Base-by-base conservation (phyloP, 2,329 filamentous ascomycete genomes). In the Lachnellula suecica region DNA sequence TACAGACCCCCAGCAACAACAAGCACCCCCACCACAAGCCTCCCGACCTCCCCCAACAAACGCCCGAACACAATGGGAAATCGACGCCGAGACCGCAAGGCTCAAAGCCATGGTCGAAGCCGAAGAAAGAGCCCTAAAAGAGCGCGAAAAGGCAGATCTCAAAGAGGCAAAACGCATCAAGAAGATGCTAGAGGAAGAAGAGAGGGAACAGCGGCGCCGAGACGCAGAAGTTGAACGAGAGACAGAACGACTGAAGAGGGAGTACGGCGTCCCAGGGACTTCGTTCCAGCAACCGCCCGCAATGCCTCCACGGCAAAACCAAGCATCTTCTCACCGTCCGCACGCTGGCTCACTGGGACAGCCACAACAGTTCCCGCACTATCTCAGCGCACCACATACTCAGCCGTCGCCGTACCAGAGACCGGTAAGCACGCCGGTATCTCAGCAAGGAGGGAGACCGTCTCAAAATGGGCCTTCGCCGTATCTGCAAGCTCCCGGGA, bases 61-160 rank as follows among this genome's bases (percentile, higher is more conserved):
- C 20, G 51, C 64, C 15, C 56, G 66, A 35, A 69, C 66, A 31
- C 66, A 73, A 23, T 68, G 70, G 46, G 74, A 76, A 42, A 77
- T 90, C 10, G 84, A 96, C 31, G 82, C 83, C 40, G 92, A 97
- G 70, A 96, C 91, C 0, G 85, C 85, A 60, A 79, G 91, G 1
- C 72, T 97, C 7, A 75, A 79, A 61, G 76, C 75, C 31, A 71
- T 82, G 66, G 75, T 82, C 8, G 72, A 70, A 43, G 55, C 53
- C 17, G 65, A 68, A 61, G 59, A 66, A 29, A 75, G 74, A 65
- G 79, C 78, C 64, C 76, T 75, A 17, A 75, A 75, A 65, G 79
- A 78, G 64, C 76, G 76, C 17, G 75, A 74, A 55, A 76, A 79
- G 41, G 74, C 74, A 10, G 82, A 87, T 60, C 77, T 83, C 59